Conservation (phyloP, 1,139 yeast genomes). For the Suhomyces guaymorum region DNA sequence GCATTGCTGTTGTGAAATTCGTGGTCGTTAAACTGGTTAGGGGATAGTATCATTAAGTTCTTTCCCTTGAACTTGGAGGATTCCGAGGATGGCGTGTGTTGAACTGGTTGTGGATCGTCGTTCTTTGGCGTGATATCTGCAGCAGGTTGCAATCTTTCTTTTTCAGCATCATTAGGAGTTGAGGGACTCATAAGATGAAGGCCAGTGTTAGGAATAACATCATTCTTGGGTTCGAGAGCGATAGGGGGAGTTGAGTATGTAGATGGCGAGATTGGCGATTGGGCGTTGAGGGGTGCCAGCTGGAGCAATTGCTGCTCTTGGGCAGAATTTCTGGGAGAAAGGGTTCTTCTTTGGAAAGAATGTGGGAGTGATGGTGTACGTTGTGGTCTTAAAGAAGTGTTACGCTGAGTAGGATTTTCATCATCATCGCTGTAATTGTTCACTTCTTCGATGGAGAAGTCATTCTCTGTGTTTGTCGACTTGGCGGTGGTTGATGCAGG, state of each 20-base stretch:
- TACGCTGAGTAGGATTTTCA: conserved; percentile 6
- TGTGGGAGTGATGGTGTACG: conserved; percentile 5
- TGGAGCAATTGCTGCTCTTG: conserved; percentile 10
- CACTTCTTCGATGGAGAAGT: conserved; percentile 43
- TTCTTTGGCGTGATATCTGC: conserved; percentile 22
- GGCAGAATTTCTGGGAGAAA: conserved; percentile 7
- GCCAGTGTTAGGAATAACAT: conserved; percentile 19
- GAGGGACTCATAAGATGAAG: conserved; percentile 5
- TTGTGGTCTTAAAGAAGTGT: conserved; percentile 13
- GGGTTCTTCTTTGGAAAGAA: conserved; percentile 7
- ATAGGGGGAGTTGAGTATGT: conserved; percentile 12
- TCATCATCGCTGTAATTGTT: conserved; percentile 46
- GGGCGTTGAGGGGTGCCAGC: conserved; percentile 2
- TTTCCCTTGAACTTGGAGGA: conserved; percentile 24
- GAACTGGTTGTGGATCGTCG: conserved; percentile 5
- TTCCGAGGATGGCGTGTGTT: conserved; percentile 3
- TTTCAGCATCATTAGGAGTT: conserved; percentile 6
- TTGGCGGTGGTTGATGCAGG: conserved; percentile 1
- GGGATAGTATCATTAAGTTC: conserved; percentile 43
- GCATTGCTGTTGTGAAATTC: conserved; percentile 30
- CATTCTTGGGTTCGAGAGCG: conserved; percentile 8
- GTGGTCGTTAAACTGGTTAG: conserved; percentile 40
- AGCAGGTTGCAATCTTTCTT: conserved; percentile 24
- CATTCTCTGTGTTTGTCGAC: conserved; percentile 19
- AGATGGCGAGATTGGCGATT: conserved; percentile 3